phyloP scores from a whole-genome alignment of 192 early-diverging fungal species.

The Podila clonocystis region DNA sequence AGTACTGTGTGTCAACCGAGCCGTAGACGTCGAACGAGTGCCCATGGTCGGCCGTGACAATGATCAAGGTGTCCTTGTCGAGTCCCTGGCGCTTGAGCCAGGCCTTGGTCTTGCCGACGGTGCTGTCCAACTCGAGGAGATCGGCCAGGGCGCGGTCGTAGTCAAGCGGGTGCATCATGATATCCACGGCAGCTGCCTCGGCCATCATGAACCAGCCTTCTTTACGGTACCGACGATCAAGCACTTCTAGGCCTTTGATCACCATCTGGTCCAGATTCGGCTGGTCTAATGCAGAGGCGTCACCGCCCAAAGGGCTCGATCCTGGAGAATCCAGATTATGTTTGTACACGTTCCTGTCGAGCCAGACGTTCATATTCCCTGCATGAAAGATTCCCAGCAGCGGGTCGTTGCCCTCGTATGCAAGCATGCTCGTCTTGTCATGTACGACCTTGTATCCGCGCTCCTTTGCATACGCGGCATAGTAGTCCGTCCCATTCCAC shows the following conservation, averaged over 20 bases:
- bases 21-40: constrained; percentile 74
- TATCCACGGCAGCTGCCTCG: constrained; percentile 73
- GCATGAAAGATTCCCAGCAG: constrained; percentile 72
- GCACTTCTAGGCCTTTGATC: constrained; percentile 64
- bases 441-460: constrained; percentile 67
- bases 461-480: constrained; percentile 55
- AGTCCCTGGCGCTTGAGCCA: constrained; percentile 60
- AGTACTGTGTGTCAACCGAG: constrained; percentile 66
- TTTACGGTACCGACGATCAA: constrained; percentile 64
- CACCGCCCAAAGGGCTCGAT: constrained; percentile 54
- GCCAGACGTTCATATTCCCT: constrained; percentile 70
- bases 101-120: constrained; percentile 63
- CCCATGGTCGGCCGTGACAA: constrained; percentile 73
- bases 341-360: constrained; percentile 68
- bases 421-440: constrained; percentile 53
- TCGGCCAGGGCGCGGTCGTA: constrained; percentile 72
- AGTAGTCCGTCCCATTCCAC: constrained; percentile 59
- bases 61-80: constrained; percentile 65
- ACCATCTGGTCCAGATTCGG: constrained; percentile 69
- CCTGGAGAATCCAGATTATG: constrained; percentile 54
- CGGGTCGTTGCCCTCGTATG: constrained; percentile 58
- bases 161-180: constrained; percentile 69
- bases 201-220: constrained; percentile 74
- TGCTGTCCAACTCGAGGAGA: constrained; percentile 69
- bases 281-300: constrained; percentile 59